Percentiles rank a stretch among this genome's conserved stretches.
These are phyloP conservation scores for Lepidium campestre DNA, from an alignment of 441 rosid species.

Conservation along the genomic window DNA sequence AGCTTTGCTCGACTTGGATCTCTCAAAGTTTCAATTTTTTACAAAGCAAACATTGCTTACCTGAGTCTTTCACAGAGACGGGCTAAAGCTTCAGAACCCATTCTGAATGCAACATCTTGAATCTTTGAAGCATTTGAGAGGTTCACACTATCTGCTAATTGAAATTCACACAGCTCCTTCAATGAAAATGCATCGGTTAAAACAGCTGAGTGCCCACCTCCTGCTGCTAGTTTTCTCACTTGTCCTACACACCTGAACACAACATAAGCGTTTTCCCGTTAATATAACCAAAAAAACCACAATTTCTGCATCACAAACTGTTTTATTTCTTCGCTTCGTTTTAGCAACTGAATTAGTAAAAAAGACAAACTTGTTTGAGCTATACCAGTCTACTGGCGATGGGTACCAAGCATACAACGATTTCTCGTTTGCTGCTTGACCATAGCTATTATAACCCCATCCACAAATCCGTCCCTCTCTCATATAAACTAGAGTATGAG, in stretches of 20 bases:
- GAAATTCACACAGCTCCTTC: slow-evolving; percentile 92
- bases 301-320: not conserved
- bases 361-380: not conserved
- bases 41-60: slow-evolving; percentile 28
- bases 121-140: slow-evolving; percentile 64
- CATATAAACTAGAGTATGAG: slow-evolving; percentile 69
- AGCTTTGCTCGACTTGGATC: slow-evolving; percentile 7
- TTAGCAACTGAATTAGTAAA: not conserved
- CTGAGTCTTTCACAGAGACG: slow-evolving; percentile 88
- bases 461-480: slow-evolving; percentile 83
- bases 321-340: not conserved
- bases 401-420: slow-evolving; percentile 93
- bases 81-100: slow-evolving; percentile 86
- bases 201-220: slow-evolving; percentile 96
- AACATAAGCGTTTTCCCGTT: not conserved
- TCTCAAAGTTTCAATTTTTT: not conserved
- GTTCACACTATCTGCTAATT: slow-evolving; percentile 71
- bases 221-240: slow-evolving; percentile 89
- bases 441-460: slow-evolving; percentile 96
- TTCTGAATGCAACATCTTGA: slow-evolving; percentile 74
- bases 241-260: slow-evolving; percentile 79
- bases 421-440: slow-evolving; percentile 92
- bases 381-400: slow-evolving; percentile 94
- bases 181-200: slow-evolving; percentile 90
- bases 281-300: not conserved